A percentile compares a stretch with the other conserved stretches of the same genome.
These are phyloP conservation scores for Plasmodium falciparum DNA, from an alignment of 169 alveolate species.

Conservation along the genomic window DNA sequence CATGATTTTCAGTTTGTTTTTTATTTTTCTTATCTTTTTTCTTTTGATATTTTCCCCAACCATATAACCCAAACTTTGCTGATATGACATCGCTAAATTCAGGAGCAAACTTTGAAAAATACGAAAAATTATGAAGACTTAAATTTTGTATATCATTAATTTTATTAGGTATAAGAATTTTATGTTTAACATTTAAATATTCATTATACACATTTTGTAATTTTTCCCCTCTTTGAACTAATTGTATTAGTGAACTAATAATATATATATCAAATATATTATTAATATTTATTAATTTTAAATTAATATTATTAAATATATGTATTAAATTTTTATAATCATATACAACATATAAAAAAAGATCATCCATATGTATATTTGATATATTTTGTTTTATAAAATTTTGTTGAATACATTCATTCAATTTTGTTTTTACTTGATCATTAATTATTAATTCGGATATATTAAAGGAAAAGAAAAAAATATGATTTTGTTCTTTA, in stretches of 20 bases:
- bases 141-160: not conserved
- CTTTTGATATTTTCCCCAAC: slow-evolving; percentile 72
- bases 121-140: not conserved
- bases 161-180: not conserved
- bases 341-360: slow-evolving; percentile 52
- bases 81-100: slow-evolving; percentile 64
- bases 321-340: slow-evolving; percentile 68
- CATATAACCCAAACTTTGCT: slow-evolving; percentile 47
- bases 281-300: slow-evolving; percentile 23
- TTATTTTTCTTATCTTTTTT: slow-evolving; percentile 23
- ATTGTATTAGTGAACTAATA: slow-evolving; percentile 54
- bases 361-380: not conserved
- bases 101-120: slow-evolving; percentile 41
- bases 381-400: not conserved
- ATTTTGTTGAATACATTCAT: slow-evolving; percentile 10
- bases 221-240: slow-evolving; percentile 75
- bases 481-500: not conserved
- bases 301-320: slow-evolving; percentile 27
- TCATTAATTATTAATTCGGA: slow-evolving; percentile 26
- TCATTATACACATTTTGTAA: slow-evolving; percentile 60
- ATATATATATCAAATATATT: slow-evolving; percentile 70
- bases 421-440: slow-evolving; percentile 5
- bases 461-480: slow-evolving; percentile 35
- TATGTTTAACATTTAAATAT: slow-evolving; percentile 1
- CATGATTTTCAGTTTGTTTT: not conserved